Conservation (phyloP, 352 stramenopile genomes). For the Peronospora farinosa region DNA sequence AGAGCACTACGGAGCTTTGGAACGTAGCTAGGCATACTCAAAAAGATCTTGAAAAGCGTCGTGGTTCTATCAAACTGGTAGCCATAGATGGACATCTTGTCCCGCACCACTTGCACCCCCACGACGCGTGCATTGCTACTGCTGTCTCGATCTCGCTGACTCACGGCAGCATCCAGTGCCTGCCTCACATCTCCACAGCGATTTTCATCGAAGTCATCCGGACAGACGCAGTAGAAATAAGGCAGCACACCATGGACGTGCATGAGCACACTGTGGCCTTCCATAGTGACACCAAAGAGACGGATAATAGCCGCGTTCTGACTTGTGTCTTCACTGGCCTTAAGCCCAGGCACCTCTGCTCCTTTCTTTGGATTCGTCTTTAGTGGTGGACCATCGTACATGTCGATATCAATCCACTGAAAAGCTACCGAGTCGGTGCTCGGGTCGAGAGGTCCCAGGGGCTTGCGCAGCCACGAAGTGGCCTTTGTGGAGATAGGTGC, state of each 20-base stretch:
- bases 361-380: conserved; percentile 79
- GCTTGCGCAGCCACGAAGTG: conserved; percentile 54
- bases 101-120: conserved; percentile 62
- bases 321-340: conserved; percentile 90
- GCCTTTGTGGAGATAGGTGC: conserved; percentile 53
- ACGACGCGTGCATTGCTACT: conserved; percentile 47
- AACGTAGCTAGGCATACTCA: conserved; percentile 93
- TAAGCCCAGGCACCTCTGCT: conserved; percentile 45
- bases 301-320: conserved; percentile 91
- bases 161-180: conserved; percentile 50
- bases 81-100: conserved; percentile 85
- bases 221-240: conserved; percentile 94
- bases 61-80: conserved; percentile 75
- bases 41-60: conserved; percentile 87
- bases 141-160: conserved; percentile 47
- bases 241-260: conserved; percentile 97
- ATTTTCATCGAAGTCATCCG: conserved; percentile 52
- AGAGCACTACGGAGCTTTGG: conserved; percentile 89
- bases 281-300: conserved; percentile 93
- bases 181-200: conserved; percentile 66
- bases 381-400: conserved; percentile 90
- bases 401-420: conserved; percentile 99
- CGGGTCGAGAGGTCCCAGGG: conserved; percentile 35
- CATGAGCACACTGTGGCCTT: conserved; percentile 93
- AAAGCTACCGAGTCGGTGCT: conserved; percentile 52